phyloP scores from a whole-genome alignment of 495 filamentous ascomycete genomes.

The Tuber calosporum region DNA sequence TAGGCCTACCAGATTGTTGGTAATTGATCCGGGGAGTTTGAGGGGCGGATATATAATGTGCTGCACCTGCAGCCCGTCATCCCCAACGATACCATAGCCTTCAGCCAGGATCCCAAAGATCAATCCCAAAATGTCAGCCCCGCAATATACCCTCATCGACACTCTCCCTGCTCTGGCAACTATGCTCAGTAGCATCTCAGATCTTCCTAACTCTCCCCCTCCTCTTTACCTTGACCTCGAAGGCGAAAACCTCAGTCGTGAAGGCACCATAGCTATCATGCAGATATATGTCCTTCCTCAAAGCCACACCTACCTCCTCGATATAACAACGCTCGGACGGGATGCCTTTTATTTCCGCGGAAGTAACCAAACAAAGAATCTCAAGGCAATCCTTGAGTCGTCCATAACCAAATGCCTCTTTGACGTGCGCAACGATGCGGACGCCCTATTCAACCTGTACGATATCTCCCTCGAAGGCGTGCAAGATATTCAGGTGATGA shows the following conservation, averaged over 20 bases:
- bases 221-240: slow-evolving; percentile 54
- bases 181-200: slow-evolving; percentile 10
- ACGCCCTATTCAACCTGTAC: slow-evolving; percentile 50
- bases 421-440: slow-evolving; percentile 54
- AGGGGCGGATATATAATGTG: not conserved
- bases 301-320: slow-evolving; percentile 47
- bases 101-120: not conserved
- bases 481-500: slow-evolving; percentile 54
- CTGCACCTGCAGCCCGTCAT: not conserved
- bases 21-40: not conserved
- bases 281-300: slow-evolving; percentile 43
- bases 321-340: slow-evolving; percentile 47
- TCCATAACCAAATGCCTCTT: slow-evolving; percentile 50
- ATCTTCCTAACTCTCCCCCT: slow-evolving; percentile 41
- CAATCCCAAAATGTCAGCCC: not conserved
- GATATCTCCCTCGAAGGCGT: slow-evolving; percentile 44
- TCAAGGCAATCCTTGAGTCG: slow-evolving; percentile 50
- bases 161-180: not conserved
- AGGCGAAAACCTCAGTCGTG: slow-evolving; percentile 48
- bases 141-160: slow-evolving; percentile 8
- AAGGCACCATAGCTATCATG: slow-evolving; percentile 51
- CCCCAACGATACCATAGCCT: not conserved
- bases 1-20: not conserved
- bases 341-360: slow-evolving; percentile 46
- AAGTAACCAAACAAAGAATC: slow-evolving; percentile 39